phyloP scores from a whole-genome alignment of 345 rosid species.

The Aquilaria malaccensis region DNA sequence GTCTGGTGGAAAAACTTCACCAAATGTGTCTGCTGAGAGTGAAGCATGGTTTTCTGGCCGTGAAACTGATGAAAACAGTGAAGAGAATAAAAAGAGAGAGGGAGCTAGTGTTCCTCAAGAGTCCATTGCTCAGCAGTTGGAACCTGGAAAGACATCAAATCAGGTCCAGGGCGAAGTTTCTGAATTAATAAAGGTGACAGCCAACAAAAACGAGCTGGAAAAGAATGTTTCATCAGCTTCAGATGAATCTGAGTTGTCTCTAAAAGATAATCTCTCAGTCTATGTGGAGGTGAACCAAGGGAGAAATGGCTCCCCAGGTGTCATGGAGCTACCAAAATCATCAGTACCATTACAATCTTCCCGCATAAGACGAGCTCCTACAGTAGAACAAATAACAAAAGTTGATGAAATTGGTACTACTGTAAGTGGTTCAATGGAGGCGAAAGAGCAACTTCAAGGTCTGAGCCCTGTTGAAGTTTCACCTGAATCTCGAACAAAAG shows the following conservation, averaged over 20 bases:
- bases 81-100: slow-evolving; percentile 38
- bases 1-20: slow-evolving; percentile 49
- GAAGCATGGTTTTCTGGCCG: slow-evolving; percentile 85
- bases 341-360: slow-evolving; percentile 30
- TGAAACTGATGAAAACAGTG: slow-evolving; percentile 60
- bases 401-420: slow-evolving; percentile 25
- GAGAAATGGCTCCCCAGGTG: slow-evolving; percentile 22
- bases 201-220: slow-evolving; percentile 27
- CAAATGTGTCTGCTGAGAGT: slow-evolving; percentile 54
- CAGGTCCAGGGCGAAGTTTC: slow-evolving; percentile 32
- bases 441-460: slow-evolving; percentile 29
- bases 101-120: slow-evolving; percentile 28
- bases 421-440: slow-evolving; percentile 31
- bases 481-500: slow-evolving; percentile 22
- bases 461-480: slow-evolving; percentile 32
- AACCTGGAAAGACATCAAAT: slow-evolving; percentile 23
- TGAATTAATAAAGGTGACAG: slow-evolving; percentile 20
- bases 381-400: slow-evolving; percentile 30
- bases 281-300: slow-evolving; percentile 29
- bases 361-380: slow-evolving; percentile 27
- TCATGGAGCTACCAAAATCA: slow-evolving; percentile 23
- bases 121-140: slow-evolving; percentile 30
- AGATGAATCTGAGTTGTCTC: slow-evolving; percentile 34
- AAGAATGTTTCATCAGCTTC: slow-evolving; percentile 26
- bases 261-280: slow-evolving; percentile 30